Evolutionary conservation across 805 yeast genomes (phyloP).

Genomic region (Ogataea paradorogensis): DNA sequence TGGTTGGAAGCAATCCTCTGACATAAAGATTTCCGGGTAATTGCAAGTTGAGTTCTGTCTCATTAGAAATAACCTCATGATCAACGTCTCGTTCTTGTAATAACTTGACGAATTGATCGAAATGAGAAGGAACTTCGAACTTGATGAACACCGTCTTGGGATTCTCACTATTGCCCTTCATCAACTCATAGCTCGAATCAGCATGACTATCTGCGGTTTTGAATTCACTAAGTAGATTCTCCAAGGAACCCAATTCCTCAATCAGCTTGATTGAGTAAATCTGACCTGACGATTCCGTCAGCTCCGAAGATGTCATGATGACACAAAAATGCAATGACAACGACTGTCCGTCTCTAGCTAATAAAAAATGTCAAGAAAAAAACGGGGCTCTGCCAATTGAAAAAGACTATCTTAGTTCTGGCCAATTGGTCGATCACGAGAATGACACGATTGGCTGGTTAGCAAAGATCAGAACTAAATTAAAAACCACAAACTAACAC

Average conservation of each 20-base stretch:
- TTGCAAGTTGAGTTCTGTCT: conserved; percentile 19
- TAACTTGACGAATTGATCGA: conserved; percentile 17
- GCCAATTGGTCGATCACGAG: not conserved
- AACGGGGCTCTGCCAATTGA: conserved; percentile 3
- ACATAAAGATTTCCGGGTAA: conserved; percentile 57
- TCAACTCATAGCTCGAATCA: conserved; percentile 18
- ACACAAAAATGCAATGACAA: conserved; percentile 2
- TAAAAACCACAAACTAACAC: not conserved
- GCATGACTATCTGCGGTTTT: conserved; percentile 12
- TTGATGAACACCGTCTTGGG: conserved; percentile 16
- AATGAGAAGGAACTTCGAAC: conserved; percentile 14
- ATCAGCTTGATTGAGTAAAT: conserved; percentile 10
- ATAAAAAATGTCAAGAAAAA: conserved; percentile 1
- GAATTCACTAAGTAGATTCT: conserved; percentile 17
- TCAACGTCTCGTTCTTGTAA: conserved; percentile 10
- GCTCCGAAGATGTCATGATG: conserved; percentile 18
- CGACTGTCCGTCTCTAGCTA: not conserved
- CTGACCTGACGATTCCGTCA: conserved; percentile 12
- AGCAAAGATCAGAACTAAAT: not conserved
- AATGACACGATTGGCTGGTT: not conserved
- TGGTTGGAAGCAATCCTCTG: conserved; percentile 43
- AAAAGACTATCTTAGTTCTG: not conserved
- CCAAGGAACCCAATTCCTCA: conserved; percentile 13
- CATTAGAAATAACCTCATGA: conserved; percentile 18
- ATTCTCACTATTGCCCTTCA: conserved; percentile 17